phyloP scores from a whole-genome alignment of 345 rosid genomes.

The Pelargonium nanum region DNA sequence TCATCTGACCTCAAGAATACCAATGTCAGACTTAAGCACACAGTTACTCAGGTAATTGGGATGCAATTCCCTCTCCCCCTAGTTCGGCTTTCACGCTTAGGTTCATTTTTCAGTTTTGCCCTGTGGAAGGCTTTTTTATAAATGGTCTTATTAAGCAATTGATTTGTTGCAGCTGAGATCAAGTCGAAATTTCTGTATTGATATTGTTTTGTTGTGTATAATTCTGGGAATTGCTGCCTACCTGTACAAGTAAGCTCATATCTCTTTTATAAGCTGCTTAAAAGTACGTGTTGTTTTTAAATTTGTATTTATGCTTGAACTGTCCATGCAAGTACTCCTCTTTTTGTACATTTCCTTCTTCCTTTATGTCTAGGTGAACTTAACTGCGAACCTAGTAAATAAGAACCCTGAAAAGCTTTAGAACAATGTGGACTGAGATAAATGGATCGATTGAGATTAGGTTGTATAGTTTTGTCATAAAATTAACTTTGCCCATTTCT shows the following conservation, averaged over 20 bases:
- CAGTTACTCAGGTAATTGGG: constrained; percentile 75
- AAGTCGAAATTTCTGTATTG: constrained; percentile 95
- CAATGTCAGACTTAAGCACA: constrained; percentile 88
- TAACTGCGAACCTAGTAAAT: background rate
- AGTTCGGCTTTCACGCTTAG: constrained; percentile 5
- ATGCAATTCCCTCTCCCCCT: constrained; percentile 4
- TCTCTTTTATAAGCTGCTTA: constrained; percentile 6
- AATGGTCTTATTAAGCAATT: constrained; percentile 16
- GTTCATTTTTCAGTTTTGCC: constrained; percentile 8
- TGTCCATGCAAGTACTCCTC: background rate
- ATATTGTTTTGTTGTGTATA: constrained; percentile 73
- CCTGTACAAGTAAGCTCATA: constrained; percentile 77
- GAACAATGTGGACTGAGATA: background rate
- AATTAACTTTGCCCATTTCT: too few species aligned
- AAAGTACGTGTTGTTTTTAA: background rate
- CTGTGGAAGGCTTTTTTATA: constrained; percentile 11
- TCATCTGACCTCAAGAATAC: constrained; percentile 91
- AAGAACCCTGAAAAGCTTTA: too few species aligned
- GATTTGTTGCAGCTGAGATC: constrained; percentile 74
- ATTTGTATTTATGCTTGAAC: background rate
- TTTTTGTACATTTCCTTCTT: background rate
- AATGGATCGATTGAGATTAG: background rate
- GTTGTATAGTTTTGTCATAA: too few species aligned
- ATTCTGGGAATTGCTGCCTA: constrained; percentile 97
- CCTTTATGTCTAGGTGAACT: background rate